These are phyloP conservation scores for Tetratostichococcus sp. DNA, from an alignment of 139 green algal species.

Conservation along the genomic window DNA sequence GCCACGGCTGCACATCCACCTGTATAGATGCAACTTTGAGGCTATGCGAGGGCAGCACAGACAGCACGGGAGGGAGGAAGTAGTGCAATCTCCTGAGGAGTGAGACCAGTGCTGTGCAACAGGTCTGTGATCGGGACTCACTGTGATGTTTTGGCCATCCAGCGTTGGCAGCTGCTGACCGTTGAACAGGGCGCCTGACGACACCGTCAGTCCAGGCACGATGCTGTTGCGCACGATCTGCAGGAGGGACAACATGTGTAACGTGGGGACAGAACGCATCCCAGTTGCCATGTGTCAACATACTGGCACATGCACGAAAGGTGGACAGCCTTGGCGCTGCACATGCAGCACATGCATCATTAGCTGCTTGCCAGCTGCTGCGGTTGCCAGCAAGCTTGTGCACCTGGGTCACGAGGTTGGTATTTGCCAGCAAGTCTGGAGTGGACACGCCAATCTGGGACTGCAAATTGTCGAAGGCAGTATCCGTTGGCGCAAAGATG, in stretches of 20 bases:
- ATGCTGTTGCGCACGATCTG: slow-evolving; percentile 44
- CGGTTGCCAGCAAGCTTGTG: too few species aligned
- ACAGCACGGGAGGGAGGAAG: too few species aligned
- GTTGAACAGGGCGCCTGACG: slow-evolving; percentile 13
- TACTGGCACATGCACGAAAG: too few species aligned
- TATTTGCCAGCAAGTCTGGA: slow-evolving; percentile 23
- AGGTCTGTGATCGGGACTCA: too few species aligned
- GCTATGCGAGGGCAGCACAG: not conserved
- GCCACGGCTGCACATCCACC: too few species aligned
- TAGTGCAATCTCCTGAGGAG: too few species aligned
- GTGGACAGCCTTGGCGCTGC: too few species aligned
- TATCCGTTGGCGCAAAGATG: slow-evolving; percentile 47
- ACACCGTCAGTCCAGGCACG: slow-evolving; percentile 12
- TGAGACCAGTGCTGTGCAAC: too few species aligned
- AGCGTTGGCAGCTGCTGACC: slow-evolving; percentile 20
- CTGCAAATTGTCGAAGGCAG: slow-evolving; percentile 29
- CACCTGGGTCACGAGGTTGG: not conserved
- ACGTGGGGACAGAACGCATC: too few species aligned
- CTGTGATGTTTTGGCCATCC: slow-evolving; percentile 10
- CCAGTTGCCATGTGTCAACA: not conserved
- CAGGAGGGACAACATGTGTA: not conserved
- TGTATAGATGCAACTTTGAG: too few species aligned
- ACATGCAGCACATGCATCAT: not conserved
- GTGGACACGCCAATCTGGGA: slow-evolving; percentile 22
- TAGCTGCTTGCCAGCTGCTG: too few species aligned